These are phyloP conservation scores for Trametes pubescens DNA, from an alignment of 1,284 basidiomycete species.

Conservation along the genomic window DNA sequence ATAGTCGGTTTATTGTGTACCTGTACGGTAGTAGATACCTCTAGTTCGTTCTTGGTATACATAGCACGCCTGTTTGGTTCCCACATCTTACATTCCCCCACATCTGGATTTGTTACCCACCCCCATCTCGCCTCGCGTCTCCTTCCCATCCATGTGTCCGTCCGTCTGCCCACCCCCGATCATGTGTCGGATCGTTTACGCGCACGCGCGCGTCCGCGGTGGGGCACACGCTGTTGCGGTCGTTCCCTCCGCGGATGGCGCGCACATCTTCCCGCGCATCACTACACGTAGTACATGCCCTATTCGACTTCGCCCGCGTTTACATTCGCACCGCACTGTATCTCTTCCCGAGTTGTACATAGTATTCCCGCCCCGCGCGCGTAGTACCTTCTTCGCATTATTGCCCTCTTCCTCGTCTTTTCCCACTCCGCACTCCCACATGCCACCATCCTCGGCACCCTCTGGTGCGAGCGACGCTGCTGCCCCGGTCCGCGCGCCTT, in stretches of 20 bases:
- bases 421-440: conserved; percentile 5
- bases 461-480: background rate
- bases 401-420: background rate
- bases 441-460: background rate
- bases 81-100: conserved; percentile 5
- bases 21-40: conserved; percentile 35
- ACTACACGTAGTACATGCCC: conserved; percentile 30
- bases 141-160: background rate
- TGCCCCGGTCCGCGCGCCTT: background rate
- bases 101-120: background rate
- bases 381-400: conserved; percentile 14
- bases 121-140: background rate
- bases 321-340: conserved; percentile 15
- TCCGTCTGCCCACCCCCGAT: background rate
- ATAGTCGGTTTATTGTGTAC: conserved; percentile 36
- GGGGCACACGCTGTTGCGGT: background rate
- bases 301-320: conserved; percentile 15
- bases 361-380: conserved; percentile 22
- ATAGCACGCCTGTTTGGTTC: conserved; percentile 30
- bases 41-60: conserved; percentile 35
- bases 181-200: background rate
- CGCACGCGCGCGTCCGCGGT: background rate
- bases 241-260: background rate
- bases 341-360: conserved; percentile 18
- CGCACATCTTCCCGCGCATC: background rate